Evolutionary conservation across 805 yeast species (phyloP), one percentile per base, ranked within the genome.

Genomic region (Monosporozyma unispora): DNA sequence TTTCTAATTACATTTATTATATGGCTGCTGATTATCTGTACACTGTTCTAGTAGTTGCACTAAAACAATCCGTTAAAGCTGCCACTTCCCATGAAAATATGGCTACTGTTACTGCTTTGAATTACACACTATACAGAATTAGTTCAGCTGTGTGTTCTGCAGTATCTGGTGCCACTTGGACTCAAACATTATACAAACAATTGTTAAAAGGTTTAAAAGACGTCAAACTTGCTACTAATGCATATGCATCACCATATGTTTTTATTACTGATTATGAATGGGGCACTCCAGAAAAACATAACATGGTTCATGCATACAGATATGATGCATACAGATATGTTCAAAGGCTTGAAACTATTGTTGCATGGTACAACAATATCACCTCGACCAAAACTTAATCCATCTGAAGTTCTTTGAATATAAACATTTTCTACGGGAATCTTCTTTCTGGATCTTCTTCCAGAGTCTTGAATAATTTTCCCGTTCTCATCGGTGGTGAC

Each of bases 111-210:
- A 74, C 81, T 37, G 74, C 87, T 0, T 63, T 82, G 22, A 78
- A 77, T 63, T 70, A 29, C n/a, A 72, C 87, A 2, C 61, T 75
- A 21, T 81, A 80, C 62, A 74, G 77, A 55, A 71, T 83, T 50
- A 89, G 90, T 6, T 63, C 78, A 11, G 84, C 86, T 5, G 56
- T 82, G 45, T 89, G 89, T 21, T 64, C 75, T 29, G 66, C 83
- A 22, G 75, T 84, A 22, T 74, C 85, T 18, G 88, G 87, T 54
- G 87, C 87, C 28, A 72, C 83, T 39, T 84, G 88, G 88, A 78
- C 87, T 12, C 80, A 81, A 59, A 60, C 71, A n/a, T 68, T 84
- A 57, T 83, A 78, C 59, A 57, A 60, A 21, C 60, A 72, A 56
- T 64, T 80, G 44, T 50, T 57, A 31, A 63, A 68, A 44, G 55